Base-by-base conservation (phyloP, 192 early-diverging fungal species). In the Podochytrium sp. region DNA sequence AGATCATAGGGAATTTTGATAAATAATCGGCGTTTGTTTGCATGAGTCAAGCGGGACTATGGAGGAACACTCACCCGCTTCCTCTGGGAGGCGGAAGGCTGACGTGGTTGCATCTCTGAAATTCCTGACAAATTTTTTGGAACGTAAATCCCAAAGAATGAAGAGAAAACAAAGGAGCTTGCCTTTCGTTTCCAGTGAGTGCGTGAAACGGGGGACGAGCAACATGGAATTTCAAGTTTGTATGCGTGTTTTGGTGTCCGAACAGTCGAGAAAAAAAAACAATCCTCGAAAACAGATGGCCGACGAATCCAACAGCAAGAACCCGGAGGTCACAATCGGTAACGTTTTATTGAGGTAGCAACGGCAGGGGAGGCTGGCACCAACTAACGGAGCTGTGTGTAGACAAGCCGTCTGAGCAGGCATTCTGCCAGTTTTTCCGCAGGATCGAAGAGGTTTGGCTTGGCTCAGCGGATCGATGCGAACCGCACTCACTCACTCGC, bases 371-470 rank as follows among this genome's bases (percentile, higher is more conserved):
- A 20, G 18, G 51, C 4, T 33, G 23, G 39, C 32, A 32, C 3
- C 20, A 3, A 23, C 23, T 65, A 2, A 43, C 2, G 3, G n/a
- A 16, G 39, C 63, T 20, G n/a, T 39, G 39, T 34, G n/a, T 56
- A 85, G 87, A 84, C 59, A 85, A 74, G 51, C 82, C 85, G 2
- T 69, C 74, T 20, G 83, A 89, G 69, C 85, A 85, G 53, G 80
- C 76, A 1, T 89, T 89, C 79, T 78, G 76, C 30, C 66, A 76
- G 12, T 91, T 92, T 68, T 85, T 90, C 71, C 82, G 80, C 52
- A 63, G 78, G 23, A 67, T 90, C 30, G 84, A 85, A 0, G 80
- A 85, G 47, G 86, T 85, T 37, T 61, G 78, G 52, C 42, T 18
- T 30, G n/a, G 27, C 27, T 32, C 47, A 12, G 6, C 0, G 20